phyloP scores from a whole-genome alignment of 2,329 filamentous ascomycete species.

The Aspergillus caelatus region DNA sequence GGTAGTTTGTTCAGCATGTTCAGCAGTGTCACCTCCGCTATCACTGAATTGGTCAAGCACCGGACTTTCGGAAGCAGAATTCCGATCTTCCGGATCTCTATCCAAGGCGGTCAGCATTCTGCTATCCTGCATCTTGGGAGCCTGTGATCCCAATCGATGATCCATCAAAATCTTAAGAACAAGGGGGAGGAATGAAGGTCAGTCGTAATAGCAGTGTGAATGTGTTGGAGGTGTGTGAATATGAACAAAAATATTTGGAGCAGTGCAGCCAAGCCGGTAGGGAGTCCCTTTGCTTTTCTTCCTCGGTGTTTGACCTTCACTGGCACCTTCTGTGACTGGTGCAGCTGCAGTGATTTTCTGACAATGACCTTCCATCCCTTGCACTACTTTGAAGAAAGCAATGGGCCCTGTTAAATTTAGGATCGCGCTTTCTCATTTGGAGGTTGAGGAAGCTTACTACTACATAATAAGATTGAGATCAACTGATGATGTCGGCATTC shows the following conservation, averaged over 20 bases:
- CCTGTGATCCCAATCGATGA: background rate
- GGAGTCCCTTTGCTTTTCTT: background rate
- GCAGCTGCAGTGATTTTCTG: constrained; percentile 19
- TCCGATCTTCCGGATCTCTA: constrained; percentile 19
- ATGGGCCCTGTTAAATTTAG: constrained; percentile 2
- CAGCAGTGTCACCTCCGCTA: background rate
- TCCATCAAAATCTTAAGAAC: background rate
- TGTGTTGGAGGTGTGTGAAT: background rate
- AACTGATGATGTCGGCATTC: background rate
- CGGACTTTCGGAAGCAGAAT: constrained; percentile 21
- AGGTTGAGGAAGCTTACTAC: background rate
- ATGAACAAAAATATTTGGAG: background rate
- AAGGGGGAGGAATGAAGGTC: background rate
- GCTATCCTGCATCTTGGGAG: constrained; percentile 10
- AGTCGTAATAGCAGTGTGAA: background rate
- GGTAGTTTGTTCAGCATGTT: background rate
- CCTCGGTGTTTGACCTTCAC: background rate
- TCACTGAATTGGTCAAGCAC: constrained; percentile 27
- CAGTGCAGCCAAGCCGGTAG: background rate
- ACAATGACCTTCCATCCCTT: constrained; percentile 18
- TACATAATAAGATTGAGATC: background rate
- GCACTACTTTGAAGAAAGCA: constrained; percentile 18
- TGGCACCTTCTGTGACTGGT: constrained; percentile 7
- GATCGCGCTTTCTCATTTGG: background rate
- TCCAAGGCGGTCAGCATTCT: constrained; percentile 12